Base-by-base conservation (phyloP, 768 basidiomycete genomes). In the Tylopilus plumbeoviolaceoides region DNA sequence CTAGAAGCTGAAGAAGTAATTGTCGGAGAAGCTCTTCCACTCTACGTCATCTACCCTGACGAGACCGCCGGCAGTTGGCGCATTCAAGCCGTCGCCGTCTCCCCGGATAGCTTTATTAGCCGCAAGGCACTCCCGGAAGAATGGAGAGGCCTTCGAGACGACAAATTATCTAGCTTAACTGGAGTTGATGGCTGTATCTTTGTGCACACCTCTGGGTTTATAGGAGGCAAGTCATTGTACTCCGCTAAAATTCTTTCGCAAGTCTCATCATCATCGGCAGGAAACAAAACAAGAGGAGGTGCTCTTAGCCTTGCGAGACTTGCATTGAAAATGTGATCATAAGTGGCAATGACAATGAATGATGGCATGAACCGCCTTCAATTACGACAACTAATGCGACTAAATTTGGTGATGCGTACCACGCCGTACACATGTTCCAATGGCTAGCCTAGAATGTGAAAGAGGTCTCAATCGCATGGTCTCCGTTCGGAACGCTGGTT, bases 201-300 rank as follows among this genome's bases (percentile, higher is more conserved):
- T 64, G 84, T 95, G 23, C 97, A 99, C 71, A 92, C 95, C 1
- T 89, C 87, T 53, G 97, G 97, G 8, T 99, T 99, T 69, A 98
- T 94, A 63, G 97, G 97, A 62, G 94, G 94, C 85, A 57, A 55
- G 81, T 65, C 27, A 35, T 25, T 28, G 30, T 51, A 50, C 53
- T 50, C 11, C 43, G 48, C 27, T 27, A 28, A 47, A 7, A 44
- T 33, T 45, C 20, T 44, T 20, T n/a, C 25, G 20, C 17, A 31
- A 27, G 44, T 36, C 50, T 66, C 25, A 64, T 46, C 49, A 33
- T 55, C 28, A 33, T 55, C 27, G 36, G 28, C 57, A 92, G 91
- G 90, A 23, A 94, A 95, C 70, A 84, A 88, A 69, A 93, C 94
- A 2, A 89, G 82, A 72, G 90, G 90, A 38, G 95, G 95, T 21